Evolutionary conservation across 2,329 filamentous ascomycete genomes (phyloP).

Genomic region (Fusarium sp.): DNA sequence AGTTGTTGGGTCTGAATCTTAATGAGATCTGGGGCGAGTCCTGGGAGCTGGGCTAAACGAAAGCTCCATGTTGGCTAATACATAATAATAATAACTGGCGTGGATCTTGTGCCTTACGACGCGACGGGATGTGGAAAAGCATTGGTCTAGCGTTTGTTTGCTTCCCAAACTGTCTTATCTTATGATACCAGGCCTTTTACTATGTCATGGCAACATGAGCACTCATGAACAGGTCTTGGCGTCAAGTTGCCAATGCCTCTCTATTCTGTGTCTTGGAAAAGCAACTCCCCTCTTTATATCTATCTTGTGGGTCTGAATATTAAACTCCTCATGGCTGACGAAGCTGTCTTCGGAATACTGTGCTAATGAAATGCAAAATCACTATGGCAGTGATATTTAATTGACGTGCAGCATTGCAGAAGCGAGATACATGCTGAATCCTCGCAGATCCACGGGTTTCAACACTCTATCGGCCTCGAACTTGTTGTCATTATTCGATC

Average conservation of each 20-base stretch:
- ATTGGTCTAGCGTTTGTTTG: conserved; percentile 19
- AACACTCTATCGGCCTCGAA: conserved; percentile 4
- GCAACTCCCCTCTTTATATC: conserved; percentile 20
- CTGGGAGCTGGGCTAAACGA: conserved; percentile 57
- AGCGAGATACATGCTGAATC: conserved; percentile 24
- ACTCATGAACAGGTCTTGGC: conserved; percentile 26
- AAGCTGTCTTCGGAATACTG: conserved; percentile 7
- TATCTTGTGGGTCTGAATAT: conserved; percentile 40
- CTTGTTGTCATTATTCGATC: not conserved
- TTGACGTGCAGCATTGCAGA: not conserved
- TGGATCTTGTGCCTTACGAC: conserved; percentile 21
- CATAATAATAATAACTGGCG: conserved; percentile 45
- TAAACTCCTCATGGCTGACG: conserved; percentile 35
- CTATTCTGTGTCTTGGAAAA: conserved; percentile 31
- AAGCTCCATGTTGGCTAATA: conserved; percentile 26
- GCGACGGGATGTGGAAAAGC: conserved; percentile 10
- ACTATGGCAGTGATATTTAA: conserved; percentile 6
- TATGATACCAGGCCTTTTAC: conserved; percentile 43
- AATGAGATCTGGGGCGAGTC: conserved; percentile 69
- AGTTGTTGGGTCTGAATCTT: conserved; percentile 66
- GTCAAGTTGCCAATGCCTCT: conserved; percentile 18
- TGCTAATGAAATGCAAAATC: conserved; percentile 23
- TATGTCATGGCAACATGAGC: conserved; percentile 40
- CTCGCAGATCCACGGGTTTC: conserved; percentile 14
- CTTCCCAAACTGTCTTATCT: conserved; percentile 21